phyloP scores from a whole-genome alignment of 352 stramenopile species.

The Globisporangium mamillatum region DNA sequence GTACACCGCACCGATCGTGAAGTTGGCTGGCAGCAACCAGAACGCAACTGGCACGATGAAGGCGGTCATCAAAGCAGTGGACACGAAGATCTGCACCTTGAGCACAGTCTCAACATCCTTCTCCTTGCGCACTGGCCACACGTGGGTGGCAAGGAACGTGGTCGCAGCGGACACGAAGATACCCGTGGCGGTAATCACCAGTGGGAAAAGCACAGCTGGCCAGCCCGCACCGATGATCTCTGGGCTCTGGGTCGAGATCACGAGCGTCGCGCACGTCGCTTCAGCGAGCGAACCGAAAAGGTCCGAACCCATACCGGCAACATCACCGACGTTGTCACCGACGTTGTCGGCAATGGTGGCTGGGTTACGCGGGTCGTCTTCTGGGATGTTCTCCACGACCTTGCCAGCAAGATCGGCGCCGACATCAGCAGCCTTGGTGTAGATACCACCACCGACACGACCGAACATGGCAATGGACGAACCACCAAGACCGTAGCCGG shows the following conservation, averaged over 20 bases:
- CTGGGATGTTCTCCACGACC: slow-evolving; percentile 98
- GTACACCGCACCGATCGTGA: slow-evolving; percentile 81
- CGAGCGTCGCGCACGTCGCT: slow-evolving; percentile 97
- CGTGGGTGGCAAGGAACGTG: slow-evolving; percentile 97
- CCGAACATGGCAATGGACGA: slow-evolving; percentile 99
- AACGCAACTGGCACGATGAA: slow-evolving; percentile 89
- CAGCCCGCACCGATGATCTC: slow-evolving; percentile 91
- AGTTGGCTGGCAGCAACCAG: slow-evolving; percentile 90
- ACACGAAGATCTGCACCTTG: slow-evolving; percentile 98
- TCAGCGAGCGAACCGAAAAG: slow-evolving; percentile 99
- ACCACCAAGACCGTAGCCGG: slow-evolving; percentile 97
- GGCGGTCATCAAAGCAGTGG: slow-evolving; percentile 95
- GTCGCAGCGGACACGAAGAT: slow-evolving; percentile 96
- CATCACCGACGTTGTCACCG: slow-evolving; percentile 99
- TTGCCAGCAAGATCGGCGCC: slow-evolving; percentile 99
- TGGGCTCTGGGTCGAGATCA: slow-evolving; percentile 93
- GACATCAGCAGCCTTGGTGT: slow-evolving; percentile 99
- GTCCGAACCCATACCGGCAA: slow-evolving; percentile 99
- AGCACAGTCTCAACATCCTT: slow-evolving; percentile 96
- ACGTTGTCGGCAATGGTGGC: slow-evolving; percentile 99
- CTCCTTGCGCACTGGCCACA: slow-evolving; percentile 94
- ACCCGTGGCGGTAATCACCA: slow-evolving; percentile 95
- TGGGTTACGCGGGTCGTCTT: slow-evolving; percentile 99
- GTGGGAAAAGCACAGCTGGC: slow-evolving; percentile 95
- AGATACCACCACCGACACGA: slow-evolving; percentile 99